Percentiles rank a stretch among this genome's conserved stretches.
Conservation (phyloP, 176 grass and related monocot genomes). For the Triticum monococcum region DNA sequence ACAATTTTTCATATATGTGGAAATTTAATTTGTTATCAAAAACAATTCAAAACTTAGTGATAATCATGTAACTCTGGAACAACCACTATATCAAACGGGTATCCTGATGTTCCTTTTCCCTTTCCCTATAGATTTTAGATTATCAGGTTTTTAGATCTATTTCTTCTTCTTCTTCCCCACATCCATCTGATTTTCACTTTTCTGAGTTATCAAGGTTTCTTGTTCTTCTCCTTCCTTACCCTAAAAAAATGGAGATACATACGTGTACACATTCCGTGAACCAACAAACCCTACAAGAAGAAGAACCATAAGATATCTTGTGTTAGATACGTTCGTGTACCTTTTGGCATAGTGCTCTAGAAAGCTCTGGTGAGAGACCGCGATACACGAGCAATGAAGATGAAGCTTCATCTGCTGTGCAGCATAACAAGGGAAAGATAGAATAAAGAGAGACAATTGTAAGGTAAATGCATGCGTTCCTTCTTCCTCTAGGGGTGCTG, state of each 20-base stretch:
- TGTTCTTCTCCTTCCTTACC: neutral
- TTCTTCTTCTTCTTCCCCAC: neutral
- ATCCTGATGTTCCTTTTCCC: neutral
- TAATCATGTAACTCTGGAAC: neutral
- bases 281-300: neutral
- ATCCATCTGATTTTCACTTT: neutral
- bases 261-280: neutral
- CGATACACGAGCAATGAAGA: constrained; percentile 6
- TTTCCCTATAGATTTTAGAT: neutral
- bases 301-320: constrained; percentile 25
- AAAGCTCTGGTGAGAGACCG: constrained; percentile 14
- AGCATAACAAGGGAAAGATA: neutral
- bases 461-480: neutral
- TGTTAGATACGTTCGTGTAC: neutral
- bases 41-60: neutral
- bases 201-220: neutral
- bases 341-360: constrained; percentile 27
- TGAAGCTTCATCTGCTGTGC: neutral
- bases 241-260: neutral
- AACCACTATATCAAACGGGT: no score
- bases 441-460: neutral
- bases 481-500: neutral
- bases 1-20: neutral
- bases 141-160: neutral
- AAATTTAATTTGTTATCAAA: neutral